phyloP scores from a whole-genome alignment of 345 rosid species.

The Abelmoschus esculentus region DNA sequence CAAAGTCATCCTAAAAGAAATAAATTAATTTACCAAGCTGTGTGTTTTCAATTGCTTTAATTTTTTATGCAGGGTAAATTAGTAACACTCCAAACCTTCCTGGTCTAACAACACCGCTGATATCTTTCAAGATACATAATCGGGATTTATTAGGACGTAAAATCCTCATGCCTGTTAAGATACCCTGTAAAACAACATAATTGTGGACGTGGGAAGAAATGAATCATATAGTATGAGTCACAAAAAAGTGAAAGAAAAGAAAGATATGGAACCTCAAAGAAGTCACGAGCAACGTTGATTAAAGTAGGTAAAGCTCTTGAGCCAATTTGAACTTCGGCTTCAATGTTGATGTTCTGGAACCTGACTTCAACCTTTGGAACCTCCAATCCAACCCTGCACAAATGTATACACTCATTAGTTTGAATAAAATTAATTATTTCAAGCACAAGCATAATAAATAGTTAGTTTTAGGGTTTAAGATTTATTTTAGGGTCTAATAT shows the following conservation, averaged over 20 bases:
- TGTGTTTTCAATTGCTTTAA: background rate
- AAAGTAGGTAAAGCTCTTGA: slow-evolving; percentile 85
- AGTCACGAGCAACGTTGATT: slow-evolving; percentile 53
- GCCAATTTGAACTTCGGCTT: slow-evolving; percentile 56
- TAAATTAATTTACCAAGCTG: background rate
- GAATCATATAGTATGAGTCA: background rate
- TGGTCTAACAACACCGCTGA: slow-evolving; percentile 61
- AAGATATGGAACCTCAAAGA: slow-evolving; percentile 43
- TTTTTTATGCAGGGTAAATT: background rate
- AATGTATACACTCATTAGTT: background rate
- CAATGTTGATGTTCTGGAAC: slow-evolving; percentile 54
- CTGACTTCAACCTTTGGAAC: slow-evolving; percentile 71
- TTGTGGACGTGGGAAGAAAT: background rate
- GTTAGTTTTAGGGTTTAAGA: too few relatives aligned
- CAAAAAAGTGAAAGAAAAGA: background rate
- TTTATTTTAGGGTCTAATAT: too few relatives aligned
- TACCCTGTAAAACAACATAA: slow-evolving; percentile 25
- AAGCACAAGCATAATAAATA: too few relatives aligned
- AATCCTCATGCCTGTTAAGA: slow-evolving; percentile 34
- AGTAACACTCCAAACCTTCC: slow-evolving; percentile 45
- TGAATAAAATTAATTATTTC: too few relatives aligned
- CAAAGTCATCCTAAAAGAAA: slow-evolving; percentile 66
- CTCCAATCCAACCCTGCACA: slow-evolving; percentile 60
- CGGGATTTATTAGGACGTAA: slow-evolving; percentile 37
- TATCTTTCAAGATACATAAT: slow-evolving; percentile 48